A percentile compares a stretch with the other conserved stretches of the same genome.
Conservation (phyloP, 345 rosid genomes). For the Gossypium thurberi region DNA sequence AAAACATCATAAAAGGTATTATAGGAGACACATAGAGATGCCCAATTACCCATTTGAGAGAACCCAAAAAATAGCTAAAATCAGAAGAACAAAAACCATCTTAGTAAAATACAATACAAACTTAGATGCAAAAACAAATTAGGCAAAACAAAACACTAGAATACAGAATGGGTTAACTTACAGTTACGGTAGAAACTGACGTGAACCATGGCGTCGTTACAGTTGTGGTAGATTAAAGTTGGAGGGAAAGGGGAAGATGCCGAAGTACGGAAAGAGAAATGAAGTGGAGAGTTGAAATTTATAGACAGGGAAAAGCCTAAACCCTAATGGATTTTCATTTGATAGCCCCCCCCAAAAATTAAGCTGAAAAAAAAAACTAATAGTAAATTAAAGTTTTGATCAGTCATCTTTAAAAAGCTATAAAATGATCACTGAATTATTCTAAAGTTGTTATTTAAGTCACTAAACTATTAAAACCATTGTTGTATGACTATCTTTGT, state of each 20-base stretch:
- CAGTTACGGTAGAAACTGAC: not conserved
- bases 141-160: not conserved
- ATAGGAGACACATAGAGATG: not conserved
- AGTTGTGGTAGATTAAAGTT: not conserved
- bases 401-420: accelerated
- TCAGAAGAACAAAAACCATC: not conserved
- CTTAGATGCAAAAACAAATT: not conserved
- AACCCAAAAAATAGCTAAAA: not conserved
- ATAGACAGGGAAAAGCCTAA: too few relatives aligned
- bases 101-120: not conserved
- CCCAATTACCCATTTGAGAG: not conserved
- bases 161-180: not conserved
- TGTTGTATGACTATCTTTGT: too few relatives aligned
- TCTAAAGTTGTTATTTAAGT: accelerated
- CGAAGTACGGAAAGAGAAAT: not conserved
- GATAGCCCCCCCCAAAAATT: too few relatives aligned
- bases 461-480: accelerated
- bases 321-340: too few relatives aligned
- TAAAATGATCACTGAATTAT: accelerated
- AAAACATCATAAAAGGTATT: not conserved
- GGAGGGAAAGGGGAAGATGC: not conserved
- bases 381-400: too few relatives aligned
- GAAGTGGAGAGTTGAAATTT: not conserved
- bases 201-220: not conserved
- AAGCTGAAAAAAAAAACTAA: too few relatives aligned